Base-by-base conservation (phyloP, 2,329 filamentous ascomycete genomes). In the Neopestalotiopsis sp. region DNA sequence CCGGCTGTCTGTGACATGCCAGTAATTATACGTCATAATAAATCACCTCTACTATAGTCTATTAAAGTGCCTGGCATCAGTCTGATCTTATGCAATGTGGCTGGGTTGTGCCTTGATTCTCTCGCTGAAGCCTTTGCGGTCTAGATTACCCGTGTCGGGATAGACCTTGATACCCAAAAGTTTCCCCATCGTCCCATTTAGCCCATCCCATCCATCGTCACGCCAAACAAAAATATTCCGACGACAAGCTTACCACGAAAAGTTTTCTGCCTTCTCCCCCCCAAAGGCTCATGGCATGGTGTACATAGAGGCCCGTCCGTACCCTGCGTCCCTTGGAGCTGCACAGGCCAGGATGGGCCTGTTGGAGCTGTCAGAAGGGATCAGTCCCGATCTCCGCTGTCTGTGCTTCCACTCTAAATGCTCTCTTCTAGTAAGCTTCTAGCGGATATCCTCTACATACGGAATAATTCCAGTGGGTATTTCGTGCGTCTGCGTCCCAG, bases 141-240 rank as follows among this genome's bases (percentile, higher is more conserved):
- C 58, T 53, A 45, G 24, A 38, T 13, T 28, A 20, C 9, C 66
- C 12, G 24, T 13, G 24, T 45, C 53, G 66, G 66, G 66, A 67
- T 67, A n/a, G 30, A 62, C 66, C 66, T 67, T 67, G 66, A 63
- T 67, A 63, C 66, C 66, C 59, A 63, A 67, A 34, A 30, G 10
- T 34, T 49, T 42, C 24, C 20, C 45, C 45, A 59, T 28, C 57
- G 13, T 59, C 57, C 49, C 49, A 28, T 59, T 20, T 28, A 28
- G 24, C 24, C 24, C 24, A 28, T 28, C 24, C 24, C 24, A 28
- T 28, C 45, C 45, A 53, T 53, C 5, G 17, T 24, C n/a, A 17
- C 45, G 45, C 45, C 45, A 53, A 24, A 53, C 5, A 24, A 53
- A 53, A 53, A 53, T 30, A 59, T 59, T 28, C 57, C 57, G 57